Evolutionary conservation across 441 rosid species (phyloP).

Genomic region (Erodium moschatum): DNA sequence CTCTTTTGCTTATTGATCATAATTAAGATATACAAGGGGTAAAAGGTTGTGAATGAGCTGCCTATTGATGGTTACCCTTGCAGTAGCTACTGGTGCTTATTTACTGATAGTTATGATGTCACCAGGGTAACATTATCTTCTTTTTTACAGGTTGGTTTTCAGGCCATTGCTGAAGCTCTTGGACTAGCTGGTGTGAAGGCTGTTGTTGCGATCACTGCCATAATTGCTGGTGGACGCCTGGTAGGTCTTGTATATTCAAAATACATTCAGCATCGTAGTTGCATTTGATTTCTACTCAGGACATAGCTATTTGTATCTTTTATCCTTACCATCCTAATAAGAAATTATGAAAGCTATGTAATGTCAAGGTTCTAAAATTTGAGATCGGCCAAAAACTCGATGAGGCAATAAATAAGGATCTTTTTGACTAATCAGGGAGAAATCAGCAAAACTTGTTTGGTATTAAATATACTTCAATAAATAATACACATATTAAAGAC

Average conservation of each 20-base stretch:
- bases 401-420: too few species aligned
- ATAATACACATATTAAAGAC: neutral
- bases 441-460: too few species aligned
- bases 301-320: slow-evolving; percentile 17
- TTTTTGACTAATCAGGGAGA: too few species aligned
- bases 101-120: slow-evolving; percentile 14
- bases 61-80: neutral
- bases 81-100: slow-evolving; percentile 2
- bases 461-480: too few species aligned
- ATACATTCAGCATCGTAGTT: slow-evolving; percentile 16
- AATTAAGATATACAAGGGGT: slow-evolving; percentile 9
- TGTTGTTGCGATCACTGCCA: slow-evolving; percentile 86
- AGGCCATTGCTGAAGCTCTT: slow-evolving; percentile 97
- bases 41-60: slow-evolving; percentile 7
- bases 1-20: slow-evolving; percentile 15
- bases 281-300: slow-evolving; percentile 14
- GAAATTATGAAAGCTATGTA: neutral
- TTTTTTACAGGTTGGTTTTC: slow-evolving; percentile 73
- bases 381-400: too few species aligned
- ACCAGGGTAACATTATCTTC: slow-evolving; percentile 18
- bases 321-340: neutral
- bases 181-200: slow-evolving; percentile 96
- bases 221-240: slow-evolving; percentile 96
- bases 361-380: neutral
- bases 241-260: slow-evolving; percentile 36